Base-by-base conservation (phyloP, 1,139 yeast genomes). In the Sugiyamaella pinicola region DNA sequence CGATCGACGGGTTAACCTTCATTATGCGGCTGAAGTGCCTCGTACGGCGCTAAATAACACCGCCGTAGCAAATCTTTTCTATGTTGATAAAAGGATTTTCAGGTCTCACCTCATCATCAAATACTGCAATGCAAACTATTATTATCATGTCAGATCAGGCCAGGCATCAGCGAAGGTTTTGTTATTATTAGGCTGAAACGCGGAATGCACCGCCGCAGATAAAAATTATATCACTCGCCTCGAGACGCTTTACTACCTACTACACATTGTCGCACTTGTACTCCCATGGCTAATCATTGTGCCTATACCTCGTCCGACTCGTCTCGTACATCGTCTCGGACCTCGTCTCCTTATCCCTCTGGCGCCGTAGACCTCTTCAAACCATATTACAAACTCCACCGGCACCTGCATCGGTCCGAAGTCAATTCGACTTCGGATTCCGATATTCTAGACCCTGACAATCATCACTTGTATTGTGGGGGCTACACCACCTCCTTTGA, bases 301-400 rank as follows among this genome's bases (percentile, higher is more conserved):
- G n/a, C n/a, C n/a, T n/a, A n/a, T n/a, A n/a, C n/a, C n/a, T n/a
- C n/a, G n/a, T n/a, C n/a, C n/a, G n/a, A n/a, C n/a, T n/a, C n/a
- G n/a, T n/a, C n/a, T n/a, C n/a, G n/a, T n/a, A n/a, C n/a, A n/a
- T n/a, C n/a, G 22, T 18, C 37, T 12, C 4, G 18, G 13, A 21
- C 42, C 8, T n/a, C 29, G 4, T 38, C 42, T 38, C 28, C 24
- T n/a, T 18, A 12, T 15, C 19, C 42, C 28, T 5, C 28, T 31
- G 13, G 19, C 12, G 42, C 22, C 10, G 41, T 26, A 9, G 57
- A 56, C 31, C 33, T 13, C 35, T 70, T 71, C 62, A 68, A 67
- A 48, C 74, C 73, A 12, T 61, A 70, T 50, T 71, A 69, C 58
- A 71, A 71, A 51, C 40, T 37, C 13, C 73, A 70, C 54, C 49